Conservation (phyloP, 257 asterid species). For the Solanum rostratum region DNA sequence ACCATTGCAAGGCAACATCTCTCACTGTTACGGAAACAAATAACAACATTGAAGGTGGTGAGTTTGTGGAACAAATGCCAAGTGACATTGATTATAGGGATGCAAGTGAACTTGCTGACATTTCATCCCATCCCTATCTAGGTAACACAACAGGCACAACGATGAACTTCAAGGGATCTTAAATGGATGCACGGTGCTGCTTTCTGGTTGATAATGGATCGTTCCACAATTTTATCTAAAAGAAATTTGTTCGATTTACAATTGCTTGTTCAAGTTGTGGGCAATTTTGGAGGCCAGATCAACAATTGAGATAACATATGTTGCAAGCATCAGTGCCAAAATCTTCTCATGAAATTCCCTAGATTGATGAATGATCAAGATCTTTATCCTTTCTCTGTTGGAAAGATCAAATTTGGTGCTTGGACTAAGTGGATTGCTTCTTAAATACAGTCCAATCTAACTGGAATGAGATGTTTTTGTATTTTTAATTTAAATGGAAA, state of each 20-base stretch:
- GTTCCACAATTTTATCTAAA: neutral
- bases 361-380: neutral
- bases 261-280: neutral
- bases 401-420: neutral
- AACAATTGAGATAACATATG: neutral
- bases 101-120: neutral
- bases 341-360: neutral
- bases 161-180: neutral
- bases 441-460: neutral
- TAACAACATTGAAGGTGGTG: neutral
- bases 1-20: neutral
- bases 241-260: neutral
- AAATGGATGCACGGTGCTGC: neutral
- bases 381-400: neutral
- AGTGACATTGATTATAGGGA: neutral
- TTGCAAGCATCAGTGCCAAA: neutral
- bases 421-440: neutral
- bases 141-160: neutral
- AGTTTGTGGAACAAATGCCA: neutral
- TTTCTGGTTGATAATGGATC: neutral
- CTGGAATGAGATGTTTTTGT: neutral
- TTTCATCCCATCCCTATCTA: neutral
- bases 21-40: neutral
- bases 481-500: neutral
- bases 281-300: neutral